Evolutionary conservation across 768 basidiomycete species (phyloP).

Genomic region (Astraeus odoratus): DNA sequence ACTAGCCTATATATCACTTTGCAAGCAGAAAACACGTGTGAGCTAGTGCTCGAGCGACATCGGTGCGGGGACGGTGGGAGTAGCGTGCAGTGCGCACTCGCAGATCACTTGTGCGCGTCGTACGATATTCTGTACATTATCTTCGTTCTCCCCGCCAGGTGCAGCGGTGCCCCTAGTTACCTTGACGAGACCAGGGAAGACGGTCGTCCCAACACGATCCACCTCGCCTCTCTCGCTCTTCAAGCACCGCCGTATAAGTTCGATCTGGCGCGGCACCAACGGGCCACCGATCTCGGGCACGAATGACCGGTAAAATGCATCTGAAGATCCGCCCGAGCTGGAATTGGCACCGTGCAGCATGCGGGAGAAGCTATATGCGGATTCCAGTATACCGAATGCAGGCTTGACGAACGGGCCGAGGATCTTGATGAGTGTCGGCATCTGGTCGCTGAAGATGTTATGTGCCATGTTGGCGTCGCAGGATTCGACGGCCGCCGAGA

Average conservation of each 20-base stretch:
- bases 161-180: constrained; percentile 42
- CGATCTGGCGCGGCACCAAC: constrained; percentile 73
- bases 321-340: constrained; percentile 38
- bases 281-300: constrained; percentile 75
- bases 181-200: constrained; percentile 87
- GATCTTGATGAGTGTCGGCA: constrained; percentile 54
- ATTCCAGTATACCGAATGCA: constrained; percentile 55
- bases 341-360: constrained; percentile 75
- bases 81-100: constrained; percentile 55
- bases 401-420: constrained; percentile 39
- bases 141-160: constrained; percentile 32
- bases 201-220: constrained; percentile 75
- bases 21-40: not conserved
- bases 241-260: constrained; percentile 77
- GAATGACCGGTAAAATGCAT: constrained; percentile 82
- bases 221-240: constrained; percentile 66
- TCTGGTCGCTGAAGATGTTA: constrained; percentile 62
- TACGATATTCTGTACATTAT: constrained; percentile 66
- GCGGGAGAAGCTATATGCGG: constrained; percentile 73
- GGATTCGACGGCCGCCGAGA: constrained; percentile 76
- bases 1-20: constrained; percentile 4
- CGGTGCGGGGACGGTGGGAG: not conserved
- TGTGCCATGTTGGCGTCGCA: constrained; percentile 66
- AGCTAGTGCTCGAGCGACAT: not conserved
- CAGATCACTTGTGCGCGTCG: constrained; percentile 82